Percentiles rank a stretch among this genome's conserved stretches.
Conservation (phyloP, 805 yeast species). For the Starmerella scarabaei region DNA sequence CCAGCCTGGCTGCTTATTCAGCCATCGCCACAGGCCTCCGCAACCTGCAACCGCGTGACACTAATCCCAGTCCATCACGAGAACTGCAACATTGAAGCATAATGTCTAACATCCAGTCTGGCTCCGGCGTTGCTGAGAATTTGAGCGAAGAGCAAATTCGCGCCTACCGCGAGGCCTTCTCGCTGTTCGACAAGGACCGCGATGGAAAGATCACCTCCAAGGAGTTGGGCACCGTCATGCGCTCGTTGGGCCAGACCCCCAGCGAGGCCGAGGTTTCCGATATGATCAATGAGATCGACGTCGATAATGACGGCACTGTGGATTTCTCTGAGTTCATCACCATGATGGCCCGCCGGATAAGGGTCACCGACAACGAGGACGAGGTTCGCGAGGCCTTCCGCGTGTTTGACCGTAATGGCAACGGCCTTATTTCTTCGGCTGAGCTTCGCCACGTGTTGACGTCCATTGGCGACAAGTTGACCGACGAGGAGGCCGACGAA, state of each 20-base stretch:
- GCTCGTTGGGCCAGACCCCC: conserved; percentile 96
- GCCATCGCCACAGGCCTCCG: background rate
- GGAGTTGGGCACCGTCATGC: conserved; percentile 96
- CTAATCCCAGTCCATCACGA: background rate
- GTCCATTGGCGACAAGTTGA: conserved; percentile 88
- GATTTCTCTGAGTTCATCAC: conserved; percentile 75
- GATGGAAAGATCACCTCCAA: conserved; percentile 91
- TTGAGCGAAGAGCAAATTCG: conserved; percentile 92
- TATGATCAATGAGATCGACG: conserved; percentile 93
- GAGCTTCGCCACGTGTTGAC: conserved; percentile 95
- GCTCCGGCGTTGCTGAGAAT: conserved; percentile 48
- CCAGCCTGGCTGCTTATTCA: background rate
- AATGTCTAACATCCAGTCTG: background rate
- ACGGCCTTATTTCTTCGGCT: conserved; percentile 92
- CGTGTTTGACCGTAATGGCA: conserved; percentile 88
- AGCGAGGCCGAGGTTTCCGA: conserved; percentile 92
- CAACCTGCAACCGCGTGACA: background rate
- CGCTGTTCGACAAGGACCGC: conserved; percentile 90
- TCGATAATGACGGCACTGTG: conserved; percentile 82
- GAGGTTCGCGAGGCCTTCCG: conserved; percentile 96
- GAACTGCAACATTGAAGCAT: background rate
- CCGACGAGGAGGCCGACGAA: conserved; percentile 94
- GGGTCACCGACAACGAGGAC: conserved; percentile 93
- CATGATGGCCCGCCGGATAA: conserved; percentile 84
- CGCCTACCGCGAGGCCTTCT: conserved; percentile 95